Conservation (phyloP, 805 yeast species). For the Saccharomycopsis fibuligera region DNA sequence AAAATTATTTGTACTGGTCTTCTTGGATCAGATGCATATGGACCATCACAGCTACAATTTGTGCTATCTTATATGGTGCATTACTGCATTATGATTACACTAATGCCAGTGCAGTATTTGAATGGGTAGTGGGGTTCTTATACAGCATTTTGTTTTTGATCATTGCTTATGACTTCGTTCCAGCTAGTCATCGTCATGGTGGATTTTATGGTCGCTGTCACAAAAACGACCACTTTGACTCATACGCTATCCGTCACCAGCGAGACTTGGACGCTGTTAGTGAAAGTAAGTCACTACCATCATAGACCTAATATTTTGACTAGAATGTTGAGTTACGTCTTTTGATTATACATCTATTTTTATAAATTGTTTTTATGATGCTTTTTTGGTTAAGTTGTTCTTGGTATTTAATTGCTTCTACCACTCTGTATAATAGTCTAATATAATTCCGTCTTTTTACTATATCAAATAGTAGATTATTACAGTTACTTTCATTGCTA, state of each 20-base stretch:
- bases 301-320: too few relatives aligned
- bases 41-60: constrained; percentile 56
- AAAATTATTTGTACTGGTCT: constrained; percentile 22
- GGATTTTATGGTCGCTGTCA: constrained; percentile 8
- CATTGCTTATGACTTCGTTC: constrained; percentile 48
- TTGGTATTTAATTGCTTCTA: too few relatives aligned
- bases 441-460: too few relatives aligned
- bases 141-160: constrained; percentile 64
- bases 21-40: constrained; percentile 54
- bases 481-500: too few relatives aligned
- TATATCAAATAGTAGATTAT: too few relatives aligned
- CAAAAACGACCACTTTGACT: constrained; percentile 9
- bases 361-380: too few relatives aligned
- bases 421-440: too few relatives aligned
- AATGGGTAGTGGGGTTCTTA: constrained; percentile 85
- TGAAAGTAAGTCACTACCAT: not conserved
- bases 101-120: constrained; percentile 54
- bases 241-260: not conserved
- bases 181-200: not conserved
- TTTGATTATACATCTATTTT: too few relatives aligned
- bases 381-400: too few relatives aligned
- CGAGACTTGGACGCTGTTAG: not conserved
- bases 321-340: too few relatives aligned
- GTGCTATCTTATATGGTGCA: constrained; percentile 66
- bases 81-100: constrained; percentile 29